These are phyloP conservation scores for Eragrostis curvula DNA, from an alignment of 176 grass and related monocot species.

Conservation along the genomic window DNA sequence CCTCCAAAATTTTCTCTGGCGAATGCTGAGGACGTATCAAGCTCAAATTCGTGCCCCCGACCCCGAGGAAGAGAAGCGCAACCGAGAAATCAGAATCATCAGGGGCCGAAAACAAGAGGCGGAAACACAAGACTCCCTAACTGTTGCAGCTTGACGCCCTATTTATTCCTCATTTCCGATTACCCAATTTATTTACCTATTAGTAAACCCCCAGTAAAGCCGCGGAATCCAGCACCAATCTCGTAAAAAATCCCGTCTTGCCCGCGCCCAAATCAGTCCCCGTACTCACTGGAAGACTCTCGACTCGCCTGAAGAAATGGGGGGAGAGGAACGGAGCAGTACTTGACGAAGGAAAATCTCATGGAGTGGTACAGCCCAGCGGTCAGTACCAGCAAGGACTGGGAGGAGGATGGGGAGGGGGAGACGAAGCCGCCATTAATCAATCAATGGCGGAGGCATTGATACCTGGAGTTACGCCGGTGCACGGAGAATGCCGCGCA, in stretches of 20 bases:
- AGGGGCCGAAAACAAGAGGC: neutral
- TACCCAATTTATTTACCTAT: no score
- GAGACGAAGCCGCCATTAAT: neutral
- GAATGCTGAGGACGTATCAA: neutral
- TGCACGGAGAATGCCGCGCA: conserved; percentile 56
- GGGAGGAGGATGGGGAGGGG: neutral
- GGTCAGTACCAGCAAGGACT: neutral
- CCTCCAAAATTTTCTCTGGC: neutral
- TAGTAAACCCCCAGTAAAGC: no score
- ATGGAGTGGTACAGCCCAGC: neutral
- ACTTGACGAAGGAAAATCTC: neutral
- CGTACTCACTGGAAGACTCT: no score
- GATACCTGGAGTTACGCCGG: conserved; percentile 56
- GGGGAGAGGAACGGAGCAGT: neutral
- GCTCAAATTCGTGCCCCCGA: neutral
- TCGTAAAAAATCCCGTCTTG: neutral
- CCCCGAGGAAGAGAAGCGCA: neutral
- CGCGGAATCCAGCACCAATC: no score
- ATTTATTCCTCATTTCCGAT: no score
- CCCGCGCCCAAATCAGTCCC: conserved; percentile 1
- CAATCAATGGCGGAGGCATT: conserved; percentile 49
- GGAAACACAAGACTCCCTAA: no score
- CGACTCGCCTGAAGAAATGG: neutral
- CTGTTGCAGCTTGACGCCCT: no score
- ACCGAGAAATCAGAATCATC: neutral